Conservation (phyloP, 2,329 filamentous ascomycete species). For the Aspergillus hortae region DNA sequence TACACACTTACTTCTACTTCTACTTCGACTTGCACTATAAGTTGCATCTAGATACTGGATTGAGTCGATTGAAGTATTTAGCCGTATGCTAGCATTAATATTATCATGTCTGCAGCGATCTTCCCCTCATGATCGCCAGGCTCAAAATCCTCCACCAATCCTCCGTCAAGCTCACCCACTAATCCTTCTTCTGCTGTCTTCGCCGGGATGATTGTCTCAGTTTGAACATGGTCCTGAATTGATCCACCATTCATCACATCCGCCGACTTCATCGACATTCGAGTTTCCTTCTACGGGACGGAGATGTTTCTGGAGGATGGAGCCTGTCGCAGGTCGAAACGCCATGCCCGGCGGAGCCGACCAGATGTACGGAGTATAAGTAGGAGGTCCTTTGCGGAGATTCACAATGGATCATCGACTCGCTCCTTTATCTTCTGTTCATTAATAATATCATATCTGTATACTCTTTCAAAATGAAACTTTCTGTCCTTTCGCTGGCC, state of each 20-base stretch:
- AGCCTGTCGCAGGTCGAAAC: neutral
- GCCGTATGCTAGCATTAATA: no score
- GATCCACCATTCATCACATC: slow-evolving; percentile 6
- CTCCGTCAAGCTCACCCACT: slow-evolving; percentile 1
- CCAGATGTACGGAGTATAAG: neutral
- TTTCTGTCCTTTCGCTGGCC: slow-evolving; percentile 16
- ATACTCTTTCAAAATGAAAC: slow-evolving; percentile 25
- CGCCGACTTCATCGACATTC: neutral
- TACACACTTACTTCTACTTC: neutral
- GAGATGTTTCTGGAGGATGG: slow-evolving; percentile 4
- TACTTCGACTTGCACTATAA: neutral
- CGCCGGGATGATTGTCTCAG: slow-evolving; percentile 6
- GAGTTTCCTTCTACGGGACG: neutral
- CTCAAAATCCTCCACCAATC: slow-evolving; percentile 1
- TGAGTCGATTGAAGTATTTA: no score
- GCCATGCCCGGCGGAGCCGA: neutral
- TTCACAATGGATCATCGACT: neutral
- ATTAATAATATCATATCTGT: neutral
- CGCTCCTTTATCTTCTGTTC: neutral
- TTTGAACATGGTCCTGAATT: slow-evolving; percentile 3
- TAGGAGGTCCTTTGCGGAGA: neutral
- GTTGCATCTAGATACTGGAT: neutral
- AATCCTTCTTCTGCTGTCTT: neutral
- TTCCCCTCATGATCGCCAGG: no score
- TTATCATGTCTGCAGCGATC: no score